Percentiles rank a stretch among this genome's conserved stretches.
Evolutionary conservation across 1,284 basidiomycete species (phyloP).

Genomic region (Erythrobasidium hasegawianum): DNA sequence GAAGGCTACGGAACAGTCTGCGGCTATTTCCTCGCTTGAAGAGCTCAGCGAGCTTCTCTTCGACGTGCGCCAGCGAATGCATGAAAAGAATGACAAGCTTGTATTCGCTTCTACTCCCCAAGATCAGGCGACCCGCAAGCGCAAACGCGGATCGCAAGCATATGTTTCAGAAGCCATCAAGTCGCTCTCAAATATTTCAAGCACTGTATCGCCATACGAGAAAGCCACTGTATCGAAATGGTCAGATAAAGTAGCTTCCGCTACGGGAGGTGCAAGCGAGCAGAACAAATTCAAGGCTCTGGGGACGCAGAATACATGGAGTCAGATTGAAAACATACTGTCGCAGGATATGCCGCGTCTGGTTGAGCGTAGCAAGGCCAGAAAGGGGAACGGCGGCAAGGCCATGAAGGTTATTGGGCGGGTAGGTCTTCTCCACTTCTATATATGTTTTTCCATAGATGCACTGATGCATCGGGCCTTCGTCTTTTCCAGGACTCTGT

Average conservation of each 20-base stretch:
- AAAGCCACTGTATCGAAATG: conserved; percentile 79
- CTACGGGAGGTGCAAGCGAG: conserved; percentile 56
- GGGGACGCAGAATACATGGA: conserved; percentile 62
- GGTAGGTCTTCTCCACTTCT: conserved; percentile 5
- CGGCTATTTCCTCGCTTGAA: conserved; percentile 14
- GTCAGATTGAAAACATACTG: conserved; percentile 56
- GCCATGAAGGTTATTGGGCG: conserved; percentile 27
- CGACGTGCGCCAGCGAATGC: conserved; percentile 12
- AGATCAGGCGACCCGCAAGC: conserved; percentile 6
- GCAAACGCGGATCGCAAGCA: conserved; percentile 13
- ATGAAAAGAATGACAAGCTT: conserved; percentile 18
- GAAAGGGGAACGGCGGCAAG: conserved; percentile 8
- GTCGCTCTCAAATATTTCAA: not conserved
- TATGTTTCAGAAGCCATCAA: conserved; percentile 7
- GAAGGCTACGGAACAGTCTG: not conserved
- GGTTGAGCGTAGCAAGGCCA: conserved; percentile 20
- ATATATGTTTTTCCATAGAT: too few relatives aligned
- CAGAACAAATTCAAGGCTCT: conserved; percentile 57
- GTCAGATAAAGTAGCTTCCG: conserved; percentile 88
- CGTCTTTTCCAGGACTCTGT: conserved; percentile 5
- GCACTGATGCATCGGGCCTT: too few relatives aligned
- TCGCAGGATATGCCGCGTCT: conserved; percentile 50
- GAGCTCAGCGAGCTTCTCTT: conserved; percentile 36
- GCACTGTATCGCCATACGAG: conserved; percentile 51
- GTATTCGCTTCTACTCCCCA: conserved; percentile 17